Conservation (phyloP, 2,329 filamentous ascomycete genomes). For the Stachybotrys chartarum region DNA sequence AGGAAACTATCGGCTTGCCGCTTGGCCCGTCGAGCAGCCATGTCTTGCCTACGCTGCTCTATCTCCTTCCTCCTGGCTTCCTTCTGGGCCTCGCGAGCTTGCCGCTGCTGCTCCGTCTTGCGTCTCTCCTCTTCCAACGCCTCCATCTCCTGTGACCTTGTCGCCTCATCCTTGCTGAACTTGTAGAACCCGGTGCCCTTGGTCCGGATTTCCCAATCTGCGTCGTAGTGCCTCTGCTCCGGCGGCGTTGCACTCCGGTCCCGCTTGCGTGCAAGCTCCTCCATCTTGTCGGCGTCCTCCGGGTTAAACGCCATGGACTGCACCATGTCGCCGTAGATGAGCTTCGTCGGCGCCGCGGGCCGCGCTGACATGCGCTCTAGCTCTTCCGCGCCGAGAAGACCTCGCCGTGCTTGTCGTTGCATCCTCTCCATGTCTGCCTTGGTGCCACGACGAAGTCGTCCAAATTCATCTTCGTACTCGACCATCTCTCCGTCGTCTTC, state of each 20-base stretch:
- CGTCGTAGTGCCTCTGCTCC: constrained; percentile 77
- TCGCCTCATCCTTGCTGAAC: constrained; percentile 70
- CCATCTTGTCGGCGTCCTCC: constrained; percentile 67
- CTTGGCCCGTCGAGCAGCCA: constrained; percentile 55
- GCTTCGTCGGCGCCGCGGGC: constrained; percentile 55
- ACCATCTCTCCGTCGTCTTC: constrained; percentile 53
- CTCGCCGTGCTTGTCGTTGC: constrained; percentile 44
- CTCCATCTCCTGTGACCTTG: constrained; percentile 65
- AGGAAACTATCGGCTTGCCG: constrained; percentile 69
- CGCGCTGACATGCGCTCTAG: constrained; percentile 63
- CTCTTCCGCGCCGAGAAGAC: constrained; percentile 49
- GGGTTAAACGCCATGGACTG: constrained; percentile 79
- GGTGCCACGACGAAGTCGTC: constrained; percentile 69
- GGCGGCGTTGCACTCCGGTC: constrained; percentile 78
- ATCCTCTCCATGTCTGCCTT: constrained; percentile 59
- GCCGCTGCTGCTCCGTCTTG: constrained; percentile 59
- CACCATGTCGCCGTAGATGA: constrained; percentile 82
- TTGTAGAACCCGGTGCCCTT: constrained; percentile 90
- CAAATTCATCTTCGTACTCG: constrained; percentile 89
- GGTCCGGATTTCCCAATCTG: constrained; percentile 71
- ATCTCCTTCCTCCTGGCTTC: constrained; percentile 54
- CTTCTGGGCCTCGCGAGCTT: constrained; percentile 47
- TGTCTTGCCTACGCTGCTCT: constrained; percentile 54
- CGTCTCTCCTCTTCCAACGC: constrained; percentile 58
- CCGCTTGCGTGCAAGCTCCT: constrained; percentile 66